These are phyloP conservation scores for Lepiota subincarnata DNA, from an alignment of 768 basidiomycete genomes.

Conservation along the genomic window DNA sequence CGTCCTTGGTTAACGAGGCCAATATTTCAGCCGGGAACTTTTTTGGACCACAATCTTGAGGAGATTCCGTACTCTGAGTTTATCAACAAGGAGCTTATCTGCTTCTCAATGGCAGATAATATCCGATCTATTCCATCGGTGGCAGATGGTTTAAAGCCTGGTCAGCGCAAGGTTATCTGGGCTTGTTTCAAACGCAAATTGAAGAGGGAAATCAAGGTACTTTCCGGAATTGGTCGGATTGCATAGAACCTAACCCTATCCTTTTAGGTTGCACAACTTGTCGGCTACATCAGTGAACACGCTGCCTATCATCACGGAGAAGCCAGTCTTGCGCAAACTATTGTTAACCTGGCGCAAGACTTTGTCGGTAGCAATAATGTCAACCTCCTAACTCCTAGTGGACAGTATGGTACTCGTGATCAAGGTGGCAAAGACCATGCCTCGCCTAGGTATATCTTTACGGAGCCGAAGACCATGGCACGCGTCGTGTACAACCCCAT, in stretches of 20 bases:
- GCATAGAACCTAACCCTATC: neutral
- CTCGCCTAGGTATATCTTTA: conserved; percentile 94
- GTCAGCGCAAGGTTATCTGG: conserved; percentile 96
- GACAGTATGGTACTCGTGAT: conserved; percentile 94
- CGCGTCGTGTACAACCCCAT: conserved; percentile 73
- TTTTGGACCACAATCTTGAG: conserved; percentile 80
- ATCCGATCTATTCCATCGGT: conserved; percentile 95
- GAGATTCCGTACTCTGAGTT: conserved; percentile 91
- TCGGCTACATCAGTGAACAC: conserved; percentile 92
- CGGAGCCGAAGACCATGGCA: conserved; percentile 69
- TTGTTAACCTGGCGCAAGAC: conserved; percentile 90
- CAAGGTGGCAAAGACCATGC: conserved; percentile 96
- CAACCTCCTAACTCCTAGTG: conserved; percentile 81
- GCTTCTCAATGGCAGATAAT: conserved; percentile 99
- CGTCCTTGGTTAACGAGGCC: conserved; percentile 4
- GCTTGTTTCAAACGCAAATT: conserved; percentile 93
- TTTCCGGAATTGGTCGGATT: neutral
- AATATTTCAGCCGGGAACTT: conserved; percentile 78
- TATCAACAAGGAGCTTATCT: conserved; percentile 95
- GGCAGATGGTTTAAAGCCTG: conserved; percentile 93
- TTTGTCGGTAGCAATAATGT: conserved; percentile 96
- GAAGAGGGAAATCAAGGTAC: conserved; percentile 86
- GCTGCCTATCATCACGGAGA: conserved; percentile 98
- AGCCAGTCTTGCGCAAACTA: conserved; percentile 78
- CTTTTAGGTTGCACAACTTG: conserved; percentile 82